Conservation (phyloP, 495 filamentous ascomycete genomes). For the Aspergillus biplanus region DNA sequence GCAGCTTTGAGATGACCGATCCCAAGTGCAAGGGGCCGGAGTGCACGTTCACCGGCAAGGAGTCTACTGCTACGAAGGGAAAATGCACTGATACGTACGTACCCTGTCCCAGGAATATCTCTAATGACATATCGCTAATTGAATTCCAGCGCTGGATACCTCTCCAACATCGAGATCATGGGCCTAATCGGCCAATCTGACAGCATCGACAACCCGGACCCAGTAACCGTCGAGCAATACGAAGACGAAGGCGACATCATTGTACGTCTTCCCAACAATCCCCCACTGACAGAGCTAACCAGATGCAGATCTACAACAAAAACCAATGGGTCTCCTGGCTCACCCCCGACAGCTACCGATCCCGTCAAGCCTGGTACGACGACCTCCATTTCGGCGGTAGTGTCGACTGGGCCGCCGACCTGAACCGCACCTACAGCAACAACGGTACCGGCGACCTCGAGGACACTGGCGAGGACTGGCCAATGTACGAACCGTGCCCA, state of each 20-base stretch:
- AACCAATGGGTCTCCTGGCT: constrained; percentile 15
- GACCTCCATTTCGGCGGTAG: not conserved
- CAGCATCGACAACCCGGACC: constrained; percentile 6
- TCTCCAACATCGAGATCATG: constrained; percentile 11
- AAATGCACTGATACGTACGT: constrained; percentile 10
- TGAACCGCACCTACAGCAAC: constrained; percentile 2
- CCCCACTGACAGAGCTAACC: no score
- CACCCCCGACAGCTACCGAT: not conserved
- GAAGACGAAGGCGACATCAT: constrained; percentile 8
- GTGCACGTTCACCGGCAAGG: constrained; percentile 5
- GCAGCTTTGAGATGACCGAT: constrained; percentile 11
- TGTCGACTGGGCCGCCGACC: constrained; percentile 7
- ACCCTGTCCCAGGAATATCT: no score
- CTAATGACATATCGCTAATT: no score
- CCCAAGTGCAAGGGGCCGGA: constrained; percentile 5
- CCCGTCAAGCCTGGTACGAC: not conserved
- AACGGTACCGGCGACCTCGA: constrained; percentile 9
- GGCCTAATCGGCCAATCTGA: not conserved
- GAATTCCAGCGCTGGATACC: not conserved
- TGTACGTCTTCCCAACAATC: not conserved
- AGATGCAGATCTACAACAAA: constrained; percentile 5
- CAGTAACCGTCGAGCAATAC: constrained; percentile 1
- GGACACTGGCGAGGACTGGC: constrained; percentile 6
- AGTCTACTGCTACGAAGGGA: constrained; percentile 4
- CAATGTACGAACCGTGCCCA: not conserved